Evolutionary conservation across 1,284 basidiomycete genomes (phyloP), one percentile per base, ranked within the genome.

Genomic region (Ceratobasidium sp.): DNA sequence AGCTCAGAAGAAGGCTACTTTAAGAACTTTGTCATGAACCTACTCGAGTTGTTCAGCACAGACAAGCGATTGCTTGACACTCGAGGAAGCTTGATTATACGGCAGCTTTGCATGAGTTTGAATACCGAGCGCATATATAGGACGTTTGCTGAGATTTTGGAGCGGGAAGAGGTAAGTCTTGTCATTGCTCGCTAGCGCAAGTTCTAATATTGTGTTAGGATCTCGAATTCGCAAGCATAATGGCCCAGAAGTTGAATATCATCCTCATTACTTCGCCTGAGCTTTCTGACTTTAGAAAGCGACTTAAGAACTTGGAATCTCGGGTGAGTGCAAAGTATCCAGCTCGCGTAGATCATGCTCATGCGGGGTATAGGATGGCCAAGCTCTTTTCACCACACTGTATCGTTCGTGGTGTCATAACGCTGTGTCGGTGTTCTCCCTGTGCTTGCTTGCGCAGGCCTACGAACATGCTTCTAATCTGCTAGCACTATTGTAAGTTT

Each of bases 391-490:
- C 82, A 94, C 92, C 0, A 94, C 93, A 0, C 86, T 99, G 23
- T 99, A 99, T 82, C 89, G 95, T 47, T 98, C 96, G 51, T 99
- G 98, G 97, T 99, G 96, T 83, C 98, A 99, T 82, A 99, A 99
- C 82, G 94, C 98, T 0, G 96, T 99, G 31, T 94, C 98, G 0
- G 96, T 96, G 0, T 98, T 99, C 82, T 95, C 96, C 0, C 88
- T 99, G 3, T 99, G 98, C 83, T 88, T 99, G 26, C 87, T 99
- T 13, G 96, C 97, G 0, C 98, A 99, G 84, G 97, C 97, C 3
- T 99, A 99, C 81, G 98, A 99, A 83, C 98, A 99, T 84, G 98
- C 98, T 0, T 98, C 95, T 51, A 98, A 97, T 83, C 87, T 99
- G 35, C 87, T 99, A n/a, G 92, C 94, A 76, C 98, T 99, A 79